Conservation (phyloP, 139 green algal species). For the Tetradesmus lagerheimii region DNA sequence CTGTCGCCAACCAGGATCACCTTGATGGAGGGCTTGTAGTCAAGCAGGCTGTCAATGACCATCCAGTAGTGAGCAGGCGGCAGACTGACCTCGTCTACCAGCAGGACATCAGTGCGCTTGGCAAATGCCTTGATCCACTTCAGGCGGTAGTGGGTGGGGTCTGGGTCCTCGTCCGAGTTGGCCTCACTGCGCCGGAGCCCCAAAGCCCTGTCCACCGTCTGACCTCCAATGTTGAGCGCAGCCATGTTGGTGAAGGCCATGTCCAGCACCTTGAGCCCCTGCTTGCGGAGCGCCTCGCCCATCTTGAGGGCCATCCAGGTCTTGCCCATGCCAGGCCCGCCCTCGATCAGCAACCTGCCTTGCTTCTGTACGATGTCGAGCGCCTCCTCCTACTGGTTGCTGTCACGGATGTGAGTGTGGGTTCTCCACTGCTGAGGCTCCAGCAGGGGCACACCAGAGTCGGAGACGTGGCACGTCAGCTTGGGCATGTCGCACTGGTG, state of each 20-base stretch:
- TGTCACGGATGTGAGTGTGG: not conserved
- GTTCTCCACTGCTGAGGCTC: not conserved
- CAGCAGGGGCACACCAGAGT: not conserved
- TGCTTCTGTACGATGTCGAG: not conserved
- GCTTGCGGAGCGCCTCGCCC: not conserved
- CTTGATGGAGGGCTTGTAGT: not conserved
- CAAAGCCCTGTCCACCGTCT: not conserved
- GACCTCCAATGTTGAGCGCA: not conserved
- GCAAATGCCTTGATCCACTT: not conserved
- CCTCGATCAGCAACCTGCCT: not conserved
- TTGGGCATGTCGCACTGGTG: not conserved
- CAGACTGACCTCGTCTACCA: constrained; percentile 6
- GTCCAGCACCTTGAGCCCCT: not conserved
- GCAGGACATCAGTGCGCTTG: not conserved
- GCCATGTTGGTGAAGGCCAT: not conserved
- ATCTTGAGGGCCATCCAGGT: not conserved
- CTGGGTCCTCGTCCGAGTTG: not conserved
- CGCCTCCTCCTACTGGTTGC: not conserved
- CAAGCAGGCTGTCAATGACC: not conserved
- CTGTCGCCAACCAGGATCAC: constrained; percentile 10
- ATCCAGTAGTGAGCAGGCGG: not conserved
- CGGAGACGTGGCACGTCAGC: not conserved
- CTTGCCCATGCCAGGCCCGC: not conserved
- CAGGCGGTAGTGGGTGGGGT: not conserved
- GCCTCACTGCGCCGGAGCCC: not conserved